Percentiles rank a stretch among this genome's conserved stretches.
These are phyloP conservation scores for Thalassiosira oceanica DNA, from an alignment of 352 stramenopile species.

Conservation along the genomic window DNA sequence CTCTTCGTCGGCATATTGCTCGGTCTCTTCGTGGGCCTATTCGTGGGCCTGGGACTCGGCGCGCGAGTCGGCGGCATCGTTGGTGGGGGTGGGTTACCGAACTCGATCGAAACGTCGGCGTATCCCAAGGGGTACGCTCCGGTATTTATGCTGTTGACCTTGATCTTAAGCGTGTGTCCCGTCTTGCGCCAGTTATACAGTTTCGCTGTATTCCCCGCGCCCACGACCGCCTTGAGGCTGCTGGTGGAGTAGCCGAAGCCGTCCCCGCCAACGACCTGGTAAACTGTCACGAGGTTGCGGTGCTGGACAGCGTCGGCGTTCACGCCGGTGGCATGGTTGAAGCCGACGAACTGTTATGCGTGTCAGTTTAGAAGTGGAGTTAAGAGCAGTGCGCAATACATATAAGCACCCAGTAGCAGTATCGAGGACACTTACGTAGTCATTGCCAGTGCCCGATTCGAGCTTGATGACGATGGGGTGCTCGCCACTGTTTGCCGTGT, in stretches of 20 bases:
- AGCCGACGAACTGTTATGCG: slow-evolving; percentile 33
- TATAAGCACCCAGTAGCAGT: no score
- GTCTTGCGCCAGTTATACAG: background rate
- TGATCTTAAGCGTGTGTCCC: slow-evolving; percentile 6
- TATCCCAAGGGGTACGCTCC: slow-evolving; percentile 15
- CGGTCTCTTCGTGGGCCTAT: background rate
- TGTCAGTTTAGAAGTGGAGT: no score
- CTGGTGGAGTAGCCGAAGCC: slow-evolving; percentile 11
- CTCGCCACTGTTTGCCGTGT: background rate
- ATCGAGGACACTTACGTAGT: no score
- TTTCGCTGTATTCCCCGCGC: background rate
- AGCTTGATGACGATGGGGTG: slow-evolving; percentile 1
- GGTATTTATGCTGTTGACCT: slow-evolving; percentile 22
- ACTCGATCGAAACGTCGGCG: slow-evolving; percentile 14
- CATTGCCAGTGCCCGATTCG: slow-evolving; percentile 1
- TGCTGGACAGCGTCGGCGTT: slow-evolving; percentile 13
- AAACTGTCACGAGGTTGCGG: slow-evolving; percentile 13
- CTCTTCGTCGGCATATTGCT: background rate
- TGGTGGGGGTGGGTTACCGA: background rate
- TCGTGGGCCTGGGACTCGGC: background rate
- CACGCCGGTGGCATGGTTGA: slow-evolving; percentile 17
- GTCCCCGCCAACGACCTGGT: slow-evolving; percentile 4
- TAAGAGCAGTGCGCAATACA: no score
- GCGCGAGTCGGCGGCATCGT: background rate
- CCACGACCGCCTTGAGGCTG: background rate